Evolutionary conservation across 768 basidiomycete genomes (phyloP).

Genomic region (Fomitopsis serialis): DNA sequence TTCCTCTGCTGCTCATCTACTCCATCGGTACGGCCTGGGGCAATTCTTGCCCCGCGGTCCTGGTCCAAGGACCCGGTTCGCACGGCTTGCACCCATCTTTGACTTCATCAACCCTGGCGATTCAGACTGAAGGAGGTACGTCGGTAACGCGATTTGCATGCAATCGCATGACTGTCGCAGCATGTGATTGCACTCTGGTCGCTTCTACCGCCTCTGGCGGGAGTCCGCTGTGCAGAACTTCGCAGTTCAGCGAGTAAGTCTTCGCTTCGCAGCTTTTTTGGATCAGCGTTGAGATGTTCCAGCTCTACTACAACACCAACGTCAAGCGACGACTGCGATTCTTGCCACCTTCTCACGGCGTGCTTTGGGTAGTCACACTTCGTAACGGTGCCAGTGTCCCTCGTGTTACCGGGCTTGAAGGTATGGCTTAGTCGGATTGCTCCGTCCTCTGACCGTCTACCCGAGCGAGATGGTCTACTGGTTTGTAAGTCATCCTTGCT

Average conservation of each 20-base stretch:
- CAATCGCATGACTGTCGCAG: slow-evolving; percentile 23
- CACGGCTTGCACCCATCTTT: slow-evolving; percentile 33
- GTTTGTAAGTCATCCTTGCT: slow-evolving; percentile 30
- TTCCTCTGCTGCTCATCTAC: slow-evolving; percentile 54
- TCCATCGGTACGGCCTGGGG: slow-evolving; percentile 45
- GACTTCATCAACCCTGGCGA: slow-evolving; percentile 51
- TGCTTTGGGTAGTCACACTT: slow-evolving; percentile 45
- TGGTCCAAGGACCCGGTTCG: slow-evolving; percentile 41
- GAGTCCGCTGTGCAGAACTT: slow-evolving; percentile 54
- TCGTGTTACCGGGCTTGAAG: slow-evolving; percentile 23
- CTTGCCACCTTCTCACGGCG: slow-evolving; percentile 61
- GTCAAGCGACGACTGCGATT: slow-evolving; percentile 51
- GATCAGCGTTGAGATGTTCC: neutral
- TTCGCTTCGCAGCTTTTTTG: neutral
- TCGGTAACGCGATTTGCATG: neutral
- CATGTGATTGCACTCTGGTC: slow-evolving; percentile 54
- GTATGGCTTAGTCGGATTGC: slow-evolving; percentile 54
- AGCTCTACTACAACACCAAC: slow-evolving; percentile 58
- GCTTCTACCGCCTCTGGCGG: slow-evolving; percentile 52
- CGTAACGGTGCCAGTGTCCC: neutral
- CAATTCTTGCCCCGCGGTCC: slow-evolving; percentile 36
- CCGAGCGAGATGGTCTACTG: slow-evolving; percentile 64
- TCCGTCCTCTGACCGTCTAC: slow-evolving; percentile 54
- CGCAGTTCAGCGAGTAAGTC: slow-evolving; percentile 48
- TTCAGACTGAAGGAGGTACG: slow-evolving; percentile 55